Conservation (phyloP, 176 grass and related monocot genomes). For the Saccharum officinarum region DNA sequence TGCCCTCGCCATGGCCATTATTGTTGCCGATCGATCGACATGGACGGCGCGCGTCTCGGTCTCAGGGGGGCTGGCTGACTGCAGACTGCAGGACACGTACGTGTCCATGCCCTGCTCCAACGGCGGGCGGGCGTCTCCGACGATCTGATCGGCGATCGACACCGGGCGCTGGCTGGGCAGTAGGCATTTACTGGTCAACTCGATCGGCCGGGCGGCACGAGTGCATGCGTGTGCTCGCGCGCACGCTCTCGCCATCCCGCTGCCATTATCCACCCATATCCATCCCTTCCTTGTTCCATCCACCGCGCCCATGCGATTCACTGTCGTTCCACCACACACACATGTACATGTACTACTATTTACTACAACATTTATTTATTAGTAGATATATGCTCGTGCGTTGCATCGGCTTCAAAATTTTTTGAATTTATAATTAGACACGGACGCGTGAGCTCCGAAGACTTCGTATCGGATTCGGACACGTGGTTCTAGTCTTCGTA, state of each 20-base stretch:
- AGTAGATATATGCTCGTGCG: too few relatives aligned
- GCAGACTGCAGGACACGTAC: not conserved
- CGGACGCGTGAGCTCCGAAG: too few relatives aligned
- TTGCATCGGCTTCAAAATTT: too few relatives aligned
- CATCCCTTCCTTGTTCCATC: too few relatives aligned
- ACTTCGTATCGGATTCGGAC: too few relatives aligned
- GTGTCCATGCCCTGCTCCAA: constrained; percentile 11
- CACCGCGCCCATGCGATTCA: not conserved
- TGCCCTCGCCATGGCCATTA: not conserved
- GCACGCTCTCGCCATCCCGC: constrained; percentile 9
- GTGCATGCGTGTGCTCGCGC: not conserved
- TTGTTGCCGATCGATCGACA: not conserved
- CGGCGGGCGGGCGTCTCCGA: not conserved
- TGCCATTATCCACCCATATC: constrained; percentile 15
- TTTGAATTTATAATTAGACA: too few relatives aligned
- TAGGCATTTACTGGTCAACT: not conserved
- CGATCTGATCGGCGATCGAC: not conserved
- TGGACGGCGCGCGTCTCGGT: constrained; percentile 8
- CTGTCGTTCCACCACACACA: not conserved
- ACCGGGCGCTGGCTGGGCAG: not conserved
- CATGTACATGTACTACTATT: not conserved
- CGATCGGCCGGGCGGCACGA: not conserved
- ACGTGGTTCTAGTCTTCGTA: too few relatives aligned
- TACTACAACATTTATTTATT: not conserved
- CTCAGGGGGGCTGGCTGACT: not conserved